Base-by-base conservation (phyloP, 345 rosid genomes). In the Odontarrhena argentea region DNA sequence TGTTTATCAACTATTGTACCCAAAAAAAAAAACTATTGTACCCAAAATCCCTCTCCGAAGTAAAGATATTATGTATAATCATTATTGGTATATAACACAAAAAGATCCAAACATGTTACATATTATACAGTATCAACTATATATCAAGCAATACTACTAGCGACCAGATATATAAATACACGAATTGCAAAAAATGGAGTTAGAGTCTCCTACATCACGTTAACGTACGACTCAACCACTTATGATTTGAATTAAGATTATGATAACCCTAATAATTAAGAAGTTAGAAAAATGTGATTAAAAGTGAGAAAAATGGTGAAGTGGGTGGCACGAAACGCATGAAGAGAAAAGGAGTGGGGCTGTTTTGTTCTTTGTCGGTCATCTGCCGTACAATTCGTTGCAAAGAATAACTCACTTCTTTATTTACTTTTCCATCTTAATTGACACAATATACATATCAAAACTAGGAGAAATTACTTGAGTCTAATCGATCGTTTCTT, bases 311-410 rank as follows among this genome's bases (percentile, higher is more conserved):
- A 12, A 58, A 11, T 41, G 53, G 53, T 53, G 70, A 69, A 68
- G 78, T 75, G 74, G 78, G 53, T 38, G 63, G 56, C 78, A 74
- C 70, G 78, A 24, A 68, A 74, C 54, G 66, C 47, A 71, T 41
- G 70, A 64, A 55, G 45, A 28, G 56, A 54, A 62, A 8, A 6
- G 15, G 11, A 61, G 74, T 74, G 78, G 78, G 78, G 74, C 69
- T 68, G 78, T 48, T 34, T 8, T 32, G 70, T 65, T 56, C 37
- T 7, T 55, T 74, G 69, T 60, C 63, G 55, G 64, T 72, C 66
- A 55, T 65, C 65, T 50, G 67, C 55, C 67, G 49, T 72, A 57
- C 71, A 25, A 7, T 44, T 36, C 28, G 25, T 43, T 52, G 49
- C 67, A 65, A 73, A 65, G 70, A 48, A 65, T 71, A 18, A 18